Conservation (phyloP, 352 stramenopile species). For the Phytophthora capsici region DNA sequence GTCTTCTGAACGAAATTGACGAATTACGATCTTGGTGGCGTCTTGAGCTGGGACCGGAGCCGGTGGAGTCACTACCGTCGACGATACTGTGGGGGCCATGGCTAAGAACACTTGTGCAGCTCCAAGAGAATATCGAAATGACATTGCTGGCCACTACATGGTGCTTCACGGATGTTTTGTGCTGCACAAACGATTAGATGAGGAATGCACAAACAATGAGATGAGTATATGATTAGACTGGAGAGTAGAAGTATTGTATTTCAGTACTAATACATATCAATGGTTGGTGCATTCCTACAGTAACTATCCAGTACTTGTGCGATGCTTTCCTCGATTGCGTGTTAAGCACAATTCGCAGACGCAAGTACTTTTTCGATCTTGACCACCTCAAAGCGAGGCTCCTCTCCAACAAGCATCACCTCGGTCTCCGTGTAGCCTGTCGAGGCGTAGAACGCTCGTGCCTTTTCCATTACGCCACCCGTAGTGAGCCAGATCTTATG, state of each 20-base stretch:
- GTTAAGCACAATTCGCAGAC: not conserved
- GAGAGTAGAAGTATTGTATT: no score
- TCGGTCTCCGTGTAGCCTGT: constrained; percentile 26
- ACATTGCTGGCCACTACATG: not conserved
- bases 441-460: constrained; percentile 30
- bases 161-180: not conserved
- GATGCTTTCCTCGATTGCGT: no score
- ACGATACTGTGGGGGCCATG: constrained; percentile 12
- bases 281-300: no score
- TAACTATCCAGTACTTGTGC: no score
- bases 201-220: no score
- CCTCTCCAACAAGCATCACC: constrained; percentile 10
- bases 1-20: constrained; percentile 26
- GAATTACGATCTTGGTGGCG: constrained; percentile 24
- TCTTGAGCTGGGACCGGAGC: not conserved
- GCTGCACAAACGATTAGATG: no score
- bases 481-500: constrained; percentile 40
- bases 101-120: not conserved
- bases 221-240: no score
- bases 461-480: constrained; percentile 24
- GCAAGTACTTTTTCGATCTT: constrained; percentile 32
- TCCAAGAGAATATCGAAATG: not conserved
- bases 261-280: no score
- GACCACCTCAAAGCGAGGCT: constrained; percentile 25
- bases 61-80: not conserved